Evolutionary conservation across 176 grass and related monocot genomes (phyloP), one percentile per base, ranked within the genome.

Genomic region (Dendrocalamus sinicus): DNA sequence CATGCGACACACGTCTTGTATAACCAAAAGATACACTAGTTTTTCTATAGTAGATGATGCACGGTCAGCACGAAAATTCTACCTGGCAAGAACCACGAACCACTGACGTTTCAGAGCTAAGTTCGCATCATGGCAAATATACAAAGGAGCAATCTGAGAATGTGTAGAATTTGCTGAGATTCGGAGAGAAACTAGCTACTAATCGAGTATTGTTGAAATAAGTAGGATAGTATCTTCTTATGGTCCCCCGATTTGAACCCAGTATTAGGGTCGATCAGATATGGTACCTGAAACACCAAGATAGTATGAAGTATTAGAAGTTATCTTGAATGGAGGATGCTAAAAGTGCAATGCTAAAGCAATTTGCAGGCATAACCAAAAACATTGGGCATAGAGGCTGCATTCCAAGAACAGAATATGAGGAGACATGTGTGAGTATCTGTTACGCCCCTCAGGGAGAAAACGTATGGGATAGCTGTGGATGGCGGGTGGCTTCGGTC

Each of bases 201-300:
- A 37, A 19, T 15, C 20, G 87, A 88, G 75, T 96, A 99, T 52
- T 89, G 88, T 59, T 84, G 26, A 70, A 96, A 99, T 64, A 99
- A 91, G 86, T 99, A 88, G 24, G 81, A 43, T 39, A 94, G 75
- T 75, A 96, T 94, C 69, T 90, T 77, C 84, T 87, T 99, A 39
- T 94, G 83, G 65, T 99, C 88, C 22, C 84, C 88, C 19, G 94
- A 91, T 68, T 88, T 81, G 52, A 99, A 91, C 59, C 90, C 86
- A 1, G 91, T 96, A 71, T 96, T 96, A 9, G 78, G 86, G 72
- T 99, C 96, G 19, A 94, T 73, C 59, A 96, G 81, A 73, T 94
- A 92, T 44, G 96, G 93, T 15, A 99, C 90, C 96, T 94, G 86
- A 68, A 93, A 82, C 47, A 81, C 15, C 86, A 50, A 32, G 50